Evolutionary conservation across 257 asterid genomes (phyloP), one percentile per base, ranked within the genome.

Genomic region (Solanum etuberosum): DNA sequence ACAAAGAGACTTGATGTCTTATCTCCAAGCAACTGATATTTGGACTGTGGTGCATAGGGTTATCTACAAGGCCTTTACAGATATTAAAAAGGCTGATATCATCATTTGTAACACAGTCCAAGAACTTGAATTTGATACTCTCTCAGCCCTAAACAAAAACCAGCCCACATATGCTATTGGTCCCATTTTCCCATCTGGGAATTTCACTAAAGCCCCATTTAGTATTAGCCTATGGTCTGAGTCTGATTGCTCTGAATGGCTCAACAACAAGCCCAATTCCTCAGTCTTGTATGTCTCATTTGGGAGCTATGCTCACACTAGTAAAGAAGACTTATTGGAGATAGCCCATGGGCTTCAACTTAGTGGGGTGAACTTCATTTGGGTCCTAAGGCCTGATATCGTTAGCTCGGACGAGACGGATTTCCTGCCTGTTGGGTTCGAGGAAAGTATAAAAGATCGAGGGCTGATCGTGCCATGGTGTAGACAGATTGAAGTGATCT

Each of bases 311-410:
- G 95, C 98, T 4, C 95, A 92, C 86, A 90, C 93, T 5, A 92
- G 91, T 31, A 92, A 91, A 86, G 83, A 92, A 4, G 98, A 93
- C 78, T 87, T 94, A 43, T 77, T 91, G 89, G 98, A 94, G 84
- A 95, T 95, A 29, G 96, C 96, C 61, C 89, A 90, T 9, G 98
- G 98, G 29, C 91, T 95, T 14, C 61, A 90, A 57, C 14, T 63
- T 4, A 94, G 96, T 32, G 92, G 91, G 37, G 93, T 91, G 34
- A 87, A 86, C 74, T 95, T 95, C 85, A 84, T 95, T 81, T 94
- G 97, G 98, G 96, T 95, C 20, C 80, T 93, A 81, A 89, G 98
- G 34, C 95, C 96, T 35, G 98, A 94, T 54, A 92, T 94, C 13
- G 95, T 94, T 31, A 92, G 88, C 91, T 92, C 97, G 0, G 92